A percentile compares a stretch with the other conserved stretches of the same genome.
These are phyloP conservation scores for Saprolegnia diclina DNA, from an alignment of 352 stramenopile species.

Conservation along the genomic window DNA sequence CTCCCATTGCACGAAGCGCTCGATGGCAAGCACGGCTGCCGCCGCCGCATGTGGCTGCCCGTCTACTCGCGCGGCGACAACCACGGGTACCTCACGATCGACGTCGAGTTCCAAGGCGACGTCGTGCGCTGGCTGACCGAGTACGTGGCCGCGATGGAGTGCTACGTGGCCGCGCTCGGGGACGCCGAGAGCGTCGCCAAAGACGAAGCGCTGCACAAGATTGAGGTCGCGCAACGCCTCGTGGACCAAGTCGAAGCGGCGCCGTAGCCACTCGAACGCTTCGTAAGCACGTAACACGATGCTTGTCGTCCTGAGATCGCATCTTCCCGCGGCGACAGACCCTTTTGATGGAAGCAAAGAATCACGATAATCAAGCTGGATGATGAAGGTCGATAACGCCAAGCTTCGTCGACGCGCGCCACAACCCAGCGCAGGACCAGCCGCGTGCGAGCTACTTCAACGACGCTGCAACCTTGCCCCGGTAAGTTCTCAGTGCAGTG, in stretches of 20 bases:
- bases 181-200: background rate
- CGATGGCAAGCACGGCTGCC: background rate
- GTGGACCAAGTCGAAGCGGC: background rate
- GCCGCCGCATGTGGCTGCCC: background rate
- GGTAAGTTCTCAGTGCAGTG: too few relatives aligned
- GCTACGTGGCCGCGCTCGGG: background rate
- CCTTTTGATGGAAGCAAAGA: too few relatives aligned
- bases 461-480: too few relatives aligned
- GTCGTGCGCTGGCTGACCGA: background rate
- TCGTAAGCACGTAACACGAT: too few relatives aligned
- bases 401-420: too few relatives aligned
- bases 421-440: too few relatives aligned
- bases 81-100: background rate
- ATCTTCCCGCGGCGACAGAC: too few relatives aligned
- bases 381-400: too few relatives aligned
- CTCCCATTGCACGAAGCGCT: background rate
- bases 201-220: background rate
- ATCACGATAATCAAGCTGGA: too few relatives aligned
- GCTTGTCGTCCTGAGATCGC: too few relatives aligned
- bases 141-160: background rate
- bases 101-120: conserved; percentile 7
- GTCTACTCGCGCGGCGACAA: conserved; percentile 1
- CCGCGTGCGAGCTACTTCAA: too few relatives aligned
- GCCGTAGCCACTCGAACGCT: too few relatives aligned
- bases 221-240: background rate